Evolutionary conservation across 1,284 basidiomycete species (phyloP).

Genomic region (Leccinum subspadiceum): DNA sequence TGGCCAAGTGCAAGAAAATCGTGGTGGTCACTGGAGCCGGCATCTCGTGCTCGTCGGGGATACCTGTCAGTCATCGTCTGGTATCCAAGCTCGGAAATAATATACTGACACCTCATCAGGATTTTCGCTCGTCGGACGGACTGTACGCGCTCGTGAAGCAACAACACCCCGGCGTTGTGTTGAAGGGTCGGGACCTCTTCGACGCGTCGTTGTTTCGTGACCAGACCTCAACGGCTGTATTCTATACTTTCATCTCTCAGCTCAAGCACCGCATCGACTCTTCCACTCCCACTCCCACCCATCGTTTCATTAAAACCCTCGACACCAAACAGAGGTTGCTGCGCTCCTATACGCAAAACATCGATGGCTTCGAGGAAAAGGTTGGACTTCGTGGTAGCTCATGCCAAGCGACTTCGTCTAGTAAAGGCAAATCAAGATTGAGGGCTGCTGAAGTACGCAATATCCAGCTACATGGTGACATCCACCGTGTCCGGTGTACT

Average conservation of each 20-base stretch:
- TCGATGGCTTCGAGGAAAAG: slow-evolving; percentile 87
- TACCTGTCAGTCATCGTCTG: slow-evolving; percentile 63
- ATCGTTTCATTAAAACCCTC: slow-evolving; percentile 84
- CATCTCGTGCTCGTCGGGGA: slow-evolving; percentile 90
- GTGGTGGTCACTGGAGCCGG: slow-evolving; percentile 90
- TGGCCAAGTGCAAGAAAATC: slow-evolving; percentile 82
- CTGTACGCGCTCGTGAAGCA: slow-evolving; percentile 86
- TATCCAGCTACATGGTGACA: slow-evolving; percentile 90
- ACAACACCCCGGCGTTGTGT: slow-evolving; percentile 76
- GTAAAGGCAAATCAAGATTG: slow-evolving; percentile 64
- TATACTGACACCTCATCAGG: slow-evolving; percentile 46
- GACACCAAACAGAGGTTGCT: slow-evolving; percentile 83
- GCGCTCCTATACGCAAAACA: slow-evolving; percentile 93
- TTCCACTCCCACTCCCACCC: slow-evolving; percentile 83
- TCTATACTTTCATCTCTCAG: slow-evolving; percentile 92
- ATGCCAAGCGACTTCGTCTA: slow-evolving; percentile 48
- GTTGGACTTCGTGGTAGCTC: slow-evolving; percentile 72
- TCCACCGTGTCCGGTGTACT: slow-evolving; percentile 83
- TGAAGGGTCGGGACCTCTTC: slow-evolving; percentile 89
- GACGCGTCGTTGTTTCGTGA: slow-evolving; percentile 86
- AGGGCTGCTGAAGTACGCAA: slow-evolving; percentile 73
- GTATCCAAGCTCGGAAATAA: not conserved
- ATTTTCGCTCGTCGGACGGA: slow-evolving; percentile 87
- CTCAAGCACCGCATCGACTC: slow-evolving; percentile 80
- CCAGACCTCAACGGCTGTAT: slow-evolving; percentile 81